phyloP scores from a whole-genome alignment of 345 rosid genomes.

The Salix udensis region DNA sequence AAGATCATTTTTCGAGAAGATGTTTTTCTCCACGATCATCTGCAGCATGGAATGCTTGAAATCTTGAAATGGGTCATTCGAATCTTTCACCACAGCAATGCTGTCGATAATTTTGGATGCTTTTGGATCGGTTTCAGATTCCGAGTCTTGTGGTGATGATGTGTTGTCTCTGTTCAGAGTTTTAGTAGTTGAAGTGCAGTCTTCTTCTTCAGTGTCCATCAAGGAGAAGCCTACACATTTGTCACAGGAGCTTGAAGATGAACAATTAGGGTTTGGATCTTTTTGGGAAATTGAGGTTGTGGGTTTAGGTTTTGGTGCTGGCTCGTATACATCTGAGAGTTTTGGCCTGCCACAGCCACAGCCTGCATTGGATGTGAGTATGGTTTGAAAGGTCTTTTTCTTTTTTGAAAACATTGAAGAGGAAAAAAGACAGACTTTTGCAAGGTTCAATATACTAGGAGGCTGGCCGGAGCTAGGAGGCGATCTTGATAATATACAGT shows the following conservation, averaged over 20 bases:
- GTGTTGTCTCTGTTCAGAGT: conserved; percentile 17
- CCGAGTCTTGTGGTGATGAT: conserved; percentile 13
- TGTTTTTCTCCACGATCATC: conserved; percentile 52
- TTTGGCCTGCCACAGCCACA: conserved; percentile 32
- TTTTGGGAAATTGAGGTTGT: conserved; percentile 9
- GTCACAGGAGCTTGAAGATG: neutral
- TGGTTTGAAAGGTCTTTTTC: conserved; percentile 1
- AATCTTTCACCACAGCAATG: conserved; percentile 46
- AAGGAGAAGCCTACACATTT: neutral
- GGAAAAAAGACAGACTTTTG: too few species aligned
- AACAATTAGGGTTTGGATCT: neutral
- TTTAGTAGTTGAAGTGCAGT: conserved; percentile 19
- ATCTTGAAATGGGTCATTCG: conserved; percentile 46
- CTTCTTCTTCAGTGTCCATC: conserved; percentile 1
- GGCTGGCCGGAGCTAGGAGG: neutral
- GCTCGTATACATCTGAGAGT: conserved; percentile 35
- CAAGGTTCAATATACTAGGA: neutral
- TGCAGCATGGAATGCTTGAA: conserved; percentile 52
- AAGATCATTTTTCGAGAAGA: conserved; percentile 38
- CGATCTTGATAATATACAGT: conserved; percentile 8
- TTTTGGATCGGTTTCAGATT: conserved; percentile 18
- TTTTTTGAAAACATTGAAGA: conserved; percentile 3
- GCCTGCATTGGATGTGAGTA: neutral
- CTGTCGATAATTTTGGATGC: conserved; percentile 31
- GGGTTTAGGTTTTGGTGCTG: conserved; percentile 21